phyloP scores from a whole-genome alignment of 2,329 filamentous ascomycete genomes.

The Nothopassalora personata region DNA sequence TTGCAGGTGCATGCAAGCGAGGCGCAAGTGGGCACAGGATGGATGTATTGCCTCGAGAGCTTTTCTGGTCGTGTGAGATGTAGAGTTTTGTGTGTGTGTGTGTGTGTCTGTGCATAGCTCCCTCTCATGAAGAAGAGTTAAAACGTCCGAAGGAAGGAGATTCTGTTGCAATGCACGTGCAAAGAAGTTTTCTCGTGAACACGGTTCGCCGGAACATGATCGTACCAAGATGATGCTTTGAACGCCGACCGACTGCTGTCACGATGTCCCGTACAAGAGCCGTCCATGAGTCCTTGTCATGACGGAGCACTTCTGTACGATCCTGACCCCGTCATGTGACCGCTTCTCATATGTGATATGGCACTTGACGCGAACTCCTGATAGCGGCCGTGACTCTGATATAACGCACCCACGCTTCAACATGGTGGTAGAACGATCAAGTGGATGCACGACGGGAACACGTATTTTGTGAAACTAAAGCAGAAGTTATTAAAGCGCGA shows the following conservation, averaged over 20 bases:
- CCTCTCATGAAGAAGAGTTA: background rate
- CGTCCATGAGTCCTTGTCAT: background rate
- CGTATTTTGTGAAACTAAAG: too few relatives aligned
- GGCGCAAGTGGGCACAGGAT: background rate
- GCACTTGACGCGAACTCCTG: background rate
- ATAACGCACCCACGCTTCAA: background rate
- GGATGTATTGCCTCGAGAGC: background rate
- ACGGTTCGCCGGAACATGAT: background rate
- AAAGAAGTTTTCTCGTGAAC: background rate
- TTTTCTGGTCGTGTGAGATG: background rate
- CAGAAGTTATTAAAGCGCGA: too few relatives aligned
- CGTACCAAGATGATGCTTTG: background rate
- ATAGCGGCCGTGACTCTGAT: background rate
- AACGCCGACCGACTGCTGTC: background rate
- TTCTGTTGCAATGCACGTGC: background rate
- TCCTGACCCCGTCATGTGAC: background rate
- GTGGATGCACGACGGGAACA: too few relatives aligned
- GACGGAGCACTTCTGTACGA: background rate
- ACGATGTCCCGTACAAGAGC: background rate
- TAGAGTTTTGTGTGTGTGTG: background rate
- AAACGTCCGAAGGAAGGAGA: background rate
- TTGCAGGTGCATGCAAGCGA: slow-evolving; percentile 2
- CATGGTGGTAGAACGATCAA: too few relatives aligned
- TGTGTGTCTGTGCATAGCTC: background rate
- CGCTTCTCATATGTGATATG: background rate